These are phyloP conservation scores for Orbilia brochopaga DNA, from an alignment of 2,329 filamentous ascomycete species.

Conservation along the genomic window DNA sequence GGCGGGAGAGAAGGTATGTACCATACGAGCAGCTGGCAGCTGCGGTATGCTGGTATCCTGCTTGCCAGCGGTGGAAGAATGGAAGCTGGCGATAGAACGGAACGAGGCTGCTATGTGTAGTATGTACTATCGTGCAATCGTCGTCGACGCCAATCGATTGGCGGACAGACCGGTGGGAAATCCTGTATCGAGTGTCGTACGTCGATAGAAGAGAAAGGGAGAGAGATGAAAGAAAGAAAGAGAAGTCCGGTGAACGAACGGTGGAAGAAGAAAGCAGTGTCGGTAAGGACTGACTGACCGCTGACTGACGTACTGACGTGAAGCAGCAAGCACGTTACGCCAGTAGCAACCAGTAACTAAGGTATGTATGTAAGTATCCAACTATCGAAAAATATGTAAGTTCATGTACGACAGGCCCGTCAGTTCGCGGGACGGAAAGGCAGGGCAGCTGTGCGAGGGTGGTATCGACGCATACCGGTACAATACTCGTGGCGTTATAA, in stretches of 20 bases:
- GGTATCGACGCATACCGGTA: background rate
- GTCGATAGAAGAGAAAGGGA: background rate
- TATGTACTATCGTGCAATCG: too few relatives aligned
- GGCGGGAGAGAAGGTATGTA: background rate
- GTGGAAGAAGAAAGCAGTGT: background rate
- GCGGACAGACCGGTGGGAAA: background rate
- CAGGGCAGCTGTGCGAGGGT: background rate
- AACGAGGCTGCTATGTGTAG: too few relatives aligned
- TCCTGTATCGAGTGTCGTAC: background rate
- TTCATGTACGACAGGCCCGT: too few relatives aligned
- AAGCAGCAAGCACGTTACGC: too few relatives aligned
- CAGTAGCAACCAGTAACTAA: too few relatives aligned
- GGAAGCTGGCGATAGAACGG: too few relatives aligned
- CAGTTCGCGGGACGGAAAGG: too few relatives aligned
- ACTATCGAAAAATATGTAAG: too few relatives aligned
- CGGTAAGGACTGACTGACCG: slow-evolving; percentile 2
- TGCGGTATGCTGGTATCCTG: slow-evolving; percentile 20
- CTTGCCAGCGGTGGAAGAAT: background rate
- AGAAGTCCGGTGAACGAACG: background rate
- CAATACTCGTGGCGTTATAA: slow-evolving; percentile 2
- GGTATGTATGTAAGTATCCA: too few relatives aligned
- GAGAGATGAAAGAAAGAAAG: background rate
- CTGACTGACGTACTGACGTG: too few relatives aligned
- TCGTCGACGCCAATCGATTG: background rate
- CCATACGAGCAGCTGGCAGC: slow-evolving; percentile 40